phyloP scores from a whole-genome alignment of 371 early-diverging fungal species.

The Mortierella sp. region DNA sequence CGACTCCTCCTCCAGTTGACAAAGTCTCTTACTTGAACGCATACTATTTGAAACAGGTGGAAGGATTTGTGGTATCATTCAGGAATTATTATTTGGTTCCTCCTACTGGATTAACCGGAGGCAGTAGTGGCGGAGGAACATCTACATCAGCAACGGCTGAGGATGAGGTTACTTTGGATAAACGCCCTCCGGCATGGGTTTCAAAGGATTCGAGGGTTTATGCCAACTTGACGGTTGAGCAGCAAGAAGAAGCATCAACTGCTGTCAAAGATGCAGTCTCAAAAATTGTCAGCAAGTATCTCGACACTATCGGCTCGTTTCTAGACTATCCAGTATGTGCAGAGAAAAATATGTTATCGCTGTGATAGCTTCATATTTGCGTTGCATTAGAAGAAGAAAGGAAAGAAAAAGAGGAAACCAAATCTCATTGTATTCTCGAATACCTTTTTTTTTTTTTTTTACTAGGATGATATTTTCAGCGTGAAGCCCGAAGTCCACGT shows the following conservation, averaged over 20 bases:
- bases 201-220: constrained; percentile 31
- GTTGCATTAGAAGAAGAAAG: background rate
- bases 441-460: background rate
- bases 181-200: constrained; percentile 30
- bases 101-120: background rate
- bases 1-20: constrained; percentile 17
- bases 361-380: background rate
- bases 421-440: background rate
- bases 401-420: no score
- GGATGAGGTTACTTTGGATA: background rate
- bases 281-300: constrained; percentile 30
- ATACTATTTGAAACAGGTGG: constrained; percentile 38
- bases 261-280: constrained; percentile 37
- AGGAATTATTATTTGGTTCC: constrained; percentile 37
- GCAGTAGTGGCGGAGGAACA: constrained; percentile 1
- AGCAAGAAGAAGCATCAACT: constrained; percentile 22
- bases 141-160: background rate
- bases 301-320: constrained; percentile 42
- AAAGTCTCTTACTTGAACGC: constrained; percentile 44
- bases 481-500: constrained; percentile 45
- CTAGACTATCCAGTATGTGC: constrained; percentile 51
- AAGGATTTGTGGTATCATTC: constrained; percentile 43
- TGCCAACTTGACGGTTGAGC: constrained; percentile 32
- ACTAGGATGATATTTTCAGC: constrained; percentile 39
- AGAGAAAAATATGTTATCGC: background rate